A percentile compares a stretch with the other conserved stretches of the same genome.
Evolutionary conservation across 345 rosid species (phyloP).

Genomic region (Psidium guajava): DNA sequence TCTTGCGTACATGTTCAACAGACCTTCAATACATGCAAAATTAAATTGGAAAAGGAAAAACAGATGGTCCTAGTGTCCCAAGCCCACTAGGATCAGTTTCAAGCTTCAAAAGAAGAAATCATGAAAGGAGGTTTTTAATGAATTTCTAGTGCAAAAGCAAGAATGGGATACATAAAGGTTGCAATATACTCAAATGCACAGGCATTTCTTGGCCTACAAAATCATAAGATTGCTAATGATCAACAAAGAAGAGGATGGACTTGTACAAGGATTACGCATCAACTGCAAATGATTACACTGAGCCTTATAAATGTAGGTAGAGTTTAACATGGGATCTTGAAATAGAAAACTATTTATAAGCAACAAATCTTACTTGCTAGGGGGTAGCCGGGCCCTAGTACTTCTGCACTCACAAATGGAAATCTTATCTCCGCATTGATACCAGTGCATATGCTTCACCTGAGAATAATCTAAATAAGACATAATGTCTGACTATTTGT

Average conservation of each 20-base stretch:
- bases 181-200: background rate
- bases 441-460: conserved; percentile 98
- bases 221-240: background rate
- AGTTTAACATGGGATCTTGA: background rate
- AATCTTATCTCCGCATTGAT: conserved; percentile 51
- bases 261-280: background rate
- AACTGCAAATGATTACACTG: background rate
- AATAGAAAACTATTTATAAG: background rate
- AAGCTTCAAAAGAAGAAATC: background rate
- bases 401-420: conserved; percentile 86
- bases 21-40: background rate
- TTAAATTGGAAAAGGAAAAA: background rate
- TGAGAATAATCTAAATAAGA: conserved; percentile 13
- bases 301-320: background rate
- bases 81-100: background rate
- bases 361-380: conserved; percentile 67
- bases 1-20: background rate
- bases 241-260: background rate
- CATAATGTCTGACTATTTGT: background rate
- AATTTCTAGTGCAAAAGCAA: background rate
- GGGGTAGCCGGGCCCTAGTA: conserved; percentile 75
- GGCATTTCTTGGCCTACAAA: background rate
- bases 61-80: background rate
- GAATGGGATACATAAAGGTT: background rate
- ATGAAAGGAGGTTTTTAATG: background rate